Evolutionary conservation across 768 basidiomycete genomes (phyloP), one percentile per base, ranked within the genome.

Genomic region (Clitopilus hobsonii): DNA sequence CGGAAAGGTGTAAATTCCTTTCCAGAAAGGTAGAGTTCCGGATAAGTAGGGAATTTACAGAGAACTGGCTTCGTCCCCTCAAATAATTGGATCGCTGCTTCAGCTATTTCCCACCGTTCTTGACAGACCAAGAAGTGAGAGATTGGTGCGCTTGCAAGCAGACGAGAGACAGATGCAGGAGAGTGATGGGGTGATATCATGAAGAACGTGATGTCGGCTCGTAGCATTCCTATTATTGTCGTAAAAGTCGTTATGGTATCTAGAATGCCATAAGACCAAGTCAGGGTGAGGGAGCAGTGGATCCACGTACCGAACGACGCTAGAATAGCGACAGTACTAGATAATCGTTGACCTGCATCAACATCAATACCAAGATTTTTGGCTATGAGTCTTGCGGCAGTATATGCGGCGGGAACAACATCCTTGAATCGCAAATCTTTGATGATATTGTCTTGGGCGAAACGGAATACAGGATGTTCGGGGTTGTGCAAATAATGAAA

Each of bases 281-380:
- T n/a, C n/a, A n/a, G n/a, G n/a, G n/a, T n/a, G n/a, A n/a, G n/a
- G n/a, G n/a, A n/a, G n/a, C n/a, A n/a, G n/a, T n/a, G n/a, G n/a
- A n/a, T n/a, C n/a, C n/a, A n/a, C 32, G 23, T 50, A 58, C 59
- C 60, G 13, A 58, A 49, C 13, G 58, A 23, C 30, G 58, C 57
- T 4, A 61, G 26, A n/a, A 59, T 56, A 13, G 58, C 58, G 29
- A 61, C 51, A 20, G 51, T 45, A 22, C 24, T 45, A 22, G 53
- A 30, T 36, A 49, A 24, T 14, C 45, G 24, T 5, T 27, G 27
- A 36, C 49, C 25, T 54, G 27, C 20, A 10, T 36, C 32, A 10
- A 54, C 13, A 38, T 56, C 52, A 24, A 54, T 27, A 7, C 38
- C 36, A n/a, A 52, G 14, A 18, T 26, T 23, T 28, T 13, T 25